phyloP scores from a whole-genome alignment of 805 yeast genomes.

The Kluyveromyces siamensis region DNA sequence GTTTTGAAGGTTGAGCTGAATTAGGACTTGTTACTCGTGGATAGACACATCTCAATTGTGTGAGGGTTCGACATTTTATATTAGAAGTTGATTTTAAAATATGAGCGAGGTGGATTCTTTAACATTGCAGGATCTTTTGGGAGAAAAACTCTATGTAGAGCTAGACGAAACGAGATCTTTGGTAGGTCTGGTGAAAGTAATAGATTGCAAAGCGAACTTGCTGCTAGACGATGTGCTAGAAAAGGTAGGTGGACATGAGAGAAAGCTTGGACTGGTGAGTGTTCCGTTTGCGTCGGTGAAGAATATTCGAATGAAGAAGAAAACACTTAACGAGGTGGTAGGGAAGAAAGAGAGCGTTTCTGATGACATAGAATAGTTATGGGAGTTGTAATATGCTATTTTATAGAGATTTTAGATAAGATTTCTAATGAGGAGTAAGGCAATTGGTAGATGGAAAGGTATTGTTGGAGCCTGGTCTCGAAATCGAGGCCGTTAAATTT shows the following conservation, averaged over 20 bases:
- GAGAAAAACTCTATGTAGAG: conserved; percentile 29
- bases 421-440: neutral
- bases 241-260: conserved; percentile 14
- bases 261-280: conserved; percentile 47
- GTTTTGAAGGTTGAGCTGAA: too few relatives aligned
- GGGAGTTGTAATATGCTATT: neutral
- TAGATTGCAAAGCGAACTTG: conserved; percentile 36
- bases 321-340: conserved; percentile 15
- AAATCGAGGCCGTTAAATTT: conserved; percentile 55
- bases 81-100: too few relatives aligned
- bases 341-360: neutral
- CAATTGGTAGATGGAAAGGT: conserved; percentile 16
- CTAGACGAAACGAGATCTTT: conserved; percentile 22
- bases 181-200: conserved; percentile 33
- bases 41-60: too few relatives aligned
- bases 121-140: conserved; percentile 19
- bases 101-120: conserved; percentile 9
- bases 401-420: neutral
- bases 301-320: conserved; percentile 15
- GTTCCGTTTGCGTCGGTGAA: conserved; percentile 36
- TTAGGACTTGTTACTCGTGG: too few relatives aligned
- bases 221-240: conserved; percentile 34
- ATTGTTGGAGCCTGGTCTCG: conserved; percentile 35
- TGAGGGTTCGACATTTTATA: too few relatives aligned
- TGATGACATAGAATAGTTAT: neutral